Base-by-base conservation (phyloP, 495 filamentous ascomycete species). In the Halenospora varia region DNA sequence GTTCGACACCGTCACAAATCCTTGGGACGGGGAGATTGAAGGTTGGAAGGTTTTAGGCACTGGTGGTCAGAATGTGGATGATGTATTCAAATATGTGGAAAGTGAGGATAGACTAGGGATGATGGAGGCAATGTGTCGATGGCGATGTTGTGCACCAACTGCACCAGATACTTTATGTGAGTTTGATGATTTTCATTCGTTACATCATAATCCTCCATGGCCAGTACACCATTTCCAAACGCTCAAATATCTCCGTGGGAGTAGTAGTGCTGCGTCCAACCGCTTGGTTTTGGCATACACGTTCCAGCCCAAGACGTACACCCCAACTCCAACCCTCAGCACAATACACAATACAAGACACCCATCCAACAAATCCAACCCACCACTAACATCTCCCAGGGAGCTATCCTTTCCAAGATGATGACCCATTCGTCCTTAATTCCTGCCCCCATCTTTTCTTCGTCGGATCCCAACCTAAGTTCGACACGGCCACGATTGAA, bases 81-180 rank as follows among this genome's bases (percentile, higher is more conserved):
- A 99, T 71, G 81, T 97, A 9, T 88, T 89, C 68, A 92, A 94
- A 62, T 97, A 97, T 62, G 79, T 97, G 18, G 82, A 85, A 39
- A 81, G 82, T 20, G 83, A 90, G 15, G 85, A 89, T 57, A 70
- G 90, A 40, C 59, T 97, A 35, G 86, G 85, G 25, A 87, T 97
- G 78, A 91, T 96, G 85, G 94, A 97, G 72, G 82, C 84, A 41
- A 88, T 94, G 80, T 80, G 96, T 59, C 81, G 90, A 59, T 98
- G 95, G 95, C 79, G 93, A 53, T 88, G 88, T 69, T 82, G 82
- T 53, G 93, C 93, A n/a, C 94, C 94, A 13, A 98, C 94, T 1
- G 95, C 95, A 3, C 94, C 94, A 1, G 94, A 99, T 72, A 99
- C 94, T 2, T 69, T 98, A 54, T 97, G 93, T 96, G 78, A 75